Conservation (phyloP, 305 asterid species). For the Rubia peregrina region DNA sequence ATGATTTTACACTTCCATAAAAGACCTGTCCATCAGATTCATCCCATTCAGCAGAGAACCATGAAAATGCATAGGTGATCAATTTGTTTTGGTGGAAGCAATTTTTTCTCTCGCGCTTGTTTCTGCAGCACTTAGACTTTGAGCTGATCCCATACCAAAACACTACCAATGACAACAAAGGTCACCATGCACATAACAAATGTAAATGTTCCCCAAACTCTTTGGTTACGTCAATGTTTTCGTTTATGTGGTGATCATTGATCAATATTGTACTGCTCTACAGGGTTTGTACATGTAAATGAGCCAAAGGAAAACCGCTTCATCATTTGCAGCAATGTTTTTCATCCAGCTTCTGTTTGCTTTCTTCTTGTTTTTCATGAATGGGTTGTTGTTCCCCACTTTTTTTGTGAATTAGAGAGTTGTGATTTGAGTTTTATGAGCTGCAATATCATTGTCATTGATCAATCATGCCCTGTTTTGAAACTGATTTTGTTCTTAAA, state of each 20-base stretch:
- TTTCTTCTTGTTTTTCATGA: too few relatives aligned
- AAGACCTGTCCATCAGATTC: constrained; percentile 33
- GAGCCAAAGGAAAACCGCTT: constrained; percentile 44
- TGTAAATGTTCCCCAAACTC: constrained; percentile 30
- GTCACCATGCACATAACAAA: constrained; percentile 95
- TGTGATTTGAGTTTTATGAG: too few relatives aligned
- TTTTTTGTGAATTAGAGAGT: too few relatives aligned
- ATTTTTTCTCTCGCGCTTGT: constrained; percentile 59
- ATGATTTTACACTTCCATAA: neutral
- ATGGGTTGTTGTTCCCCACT: too few relatives aligned
- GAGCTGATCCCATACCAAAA: constrained; percentile 79
- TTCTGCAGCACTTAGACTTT: constrained; percentile 56
- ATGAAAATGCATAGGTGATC: constrained; percentile 94
- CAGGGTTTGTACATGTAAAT: constrained; percentile 95
- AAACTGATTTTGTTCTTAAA: neutral
- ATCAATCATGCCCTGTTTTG: neutral
- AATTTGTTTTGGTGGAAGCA: constrained; percentile 87
- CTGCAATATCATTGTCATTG: too few relatives aligned
- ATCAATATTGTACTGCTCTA: constrained; percentile 7
- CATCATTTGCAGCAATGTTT: constrained; percentile 34
- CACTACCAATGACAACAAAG: constrained; percentile 88
- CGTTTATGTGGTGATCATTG: neutral
- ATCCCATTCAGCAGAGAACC: constrained; percentile 96
- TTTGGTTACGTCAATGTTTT: neutral
- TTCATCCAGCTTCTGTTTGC: too few relatives aligned